Evolutionary conservation across 129 eudicot genomes (phyloP), one percentile per base, ranked within the genome.

Genomic region (Flaveria robusta): DNA sequence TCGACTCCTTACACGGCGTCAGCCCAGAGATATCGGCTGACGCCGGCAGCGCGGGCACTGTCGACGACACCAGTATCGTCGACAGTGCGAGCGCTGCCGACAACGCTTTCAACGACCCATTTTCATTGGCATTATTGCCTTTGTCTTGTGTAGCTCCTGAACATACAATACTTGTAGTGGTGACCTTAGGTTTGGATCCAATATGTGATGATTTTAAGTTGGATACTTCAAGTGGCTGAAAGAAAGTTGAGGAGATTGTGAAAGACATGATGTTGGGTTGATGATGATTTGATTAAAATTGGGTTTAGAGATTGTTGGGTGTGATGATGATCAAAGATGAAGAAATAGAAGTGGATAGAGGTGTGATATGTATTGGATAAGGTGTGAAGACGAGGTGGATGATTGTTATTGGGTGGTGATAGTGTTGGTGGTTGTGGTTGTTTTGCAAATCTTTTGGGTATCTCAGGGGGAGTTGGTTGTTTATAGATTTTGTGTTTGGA

Each of bases 1-100:
- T 93, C 1, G 98, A 93, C 0, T 93, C 98, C 69, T 93, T 93
- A 76, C 98, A 93, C 2, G 97, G 98, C 1, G 97, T 90, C n/a
- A 93, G 83, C 13, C 98, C 98, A 0, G 98, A 75, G 1, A 93
- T 93, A 79, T 93, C 98, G 0, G 97, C 98, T 0, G 87, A 79
- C 0, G 96, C 96, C 0, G 96, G 92, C 2, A 83, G 78, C 2
- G 92, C 92, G 0, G 84, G 84, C 47, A 90, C 86, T 2, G 93
- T 89, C 5, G 96, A 84, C 10, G 98, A 88, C 9, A 93, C 72
- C 42, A 93, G 81, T 45, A 90, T 79, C 3, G 98, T 90, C 0
- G 98, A 90, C 2, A 93, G 79, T 5, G 97, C 98, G 2, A 93
- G 77, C 34, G 98, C 98, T 6, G 98, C 93, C 3, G 98, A 90